Evolutionary conservation across 2,329 filamentous ascomycete genomes (phyloP).

Genomic region (Tolypocladium inflatum): DNA sequence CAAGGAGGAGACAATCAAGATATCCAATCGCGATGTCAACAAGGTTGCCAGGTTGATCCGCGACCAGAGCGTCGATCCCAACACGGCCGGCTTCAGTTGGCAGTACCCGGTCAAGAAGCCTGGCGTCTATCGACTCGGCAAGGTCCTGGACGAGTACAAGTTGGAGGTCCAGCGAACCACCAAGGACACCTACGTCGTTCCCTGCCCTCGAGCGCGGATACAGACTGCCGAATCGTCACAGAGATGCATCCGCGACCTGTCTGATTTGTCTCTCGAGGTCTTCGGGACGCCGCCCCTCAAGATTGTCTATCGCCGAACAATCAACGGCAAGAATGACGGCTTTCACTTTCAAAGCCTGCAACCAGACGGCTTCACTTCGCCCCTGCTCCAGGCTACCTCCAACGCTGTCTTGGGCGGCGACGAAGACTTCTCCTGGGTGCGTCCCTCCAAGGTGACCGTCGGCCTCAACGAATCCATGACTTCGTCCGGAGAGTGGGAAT

Average conservation of each 20-base stretch:
- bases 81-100: conserved; percentile 54
- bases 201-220: conserved; percentile 73
- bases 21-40: conserved; percentile 65
- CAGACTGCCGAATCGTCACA: conserved; percentile 51
- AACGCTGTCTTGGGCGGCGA: conserved; percentile 51
- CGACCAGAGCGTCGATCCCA: conserved; percentile 54
- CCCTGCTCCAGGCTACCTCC: conserved; percentile 55
- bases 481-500: conserved; percentile 72
- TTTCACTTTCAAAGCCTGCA: conserved; percentile 91
- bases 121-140: conserved; percentile 76
- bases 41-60: conserved; percentile 61
- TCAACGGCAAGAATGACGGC: conserved; percentile 74
- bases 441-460: conserved; percentile 63
- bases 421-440: conserved; percentile 73
- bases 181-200: conserved; percentile 74
- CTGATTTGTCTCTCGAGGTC: conserved; percentile 74
- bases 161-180: conserved; percentile 74
- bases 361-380: conserved; percentile 75
- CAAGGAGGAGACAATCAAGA: conserved; percentile 67
- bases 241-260: conserved; percentile 80
- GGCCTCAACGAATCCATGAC: conserved; percentile 85
- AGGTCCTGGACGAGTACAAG: conserved; percentile 87
- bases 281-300: conserved; percentile 84
- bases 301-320: conserved; percentile 81
- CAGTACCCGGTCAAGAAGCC: conserved; percentile 73